A percentile compares a stretch with the other conserved stretches of the same genome.
These are phyloP conservation scores for Penicillium arizonense DNA, from an alignment of 495 filamentous ascomycete species.

Conservation along the genomic window DNA sequence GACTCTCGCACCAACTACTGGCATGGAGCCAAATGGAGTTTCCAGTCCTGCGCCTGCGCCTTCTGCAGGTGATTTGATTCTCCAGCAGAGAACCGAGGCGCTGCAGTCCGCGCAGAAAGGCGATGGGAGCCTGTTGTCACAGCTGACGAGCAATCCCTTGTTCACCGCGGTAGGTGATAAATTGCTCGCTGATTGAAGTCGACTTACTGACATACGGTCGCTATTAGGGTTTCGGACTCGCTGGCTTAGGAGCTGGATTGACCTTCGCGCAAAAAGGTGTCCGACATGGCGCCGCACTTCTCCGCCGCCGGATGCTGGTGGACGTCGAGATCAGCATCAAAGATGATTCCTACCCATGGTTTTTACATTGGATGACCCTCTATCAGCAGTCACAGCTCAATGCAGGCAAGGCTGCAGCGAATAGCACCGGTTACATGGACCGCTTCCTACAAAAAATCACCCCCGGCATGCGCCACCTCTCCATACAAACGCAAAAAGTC, in stretches of 20 bases:
- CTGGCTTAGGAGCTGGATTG: constrained; percentile 74
- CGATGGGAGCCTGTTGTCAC: constrained; percentile 47
- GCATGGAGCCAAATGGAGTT: constrained; percentile 43
- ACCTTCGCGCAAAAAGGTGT: constrained; percentile 72
- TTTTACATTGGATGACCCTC: constrained; percentile 88
- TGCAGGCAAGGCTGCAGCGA: constrained; percentile 34
- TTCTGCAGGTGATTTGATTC: constrained; percentile 37
- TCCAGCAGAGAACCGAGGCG: constrained; percentile 39
- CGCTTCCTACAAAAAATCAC: constrained; percentile 56
- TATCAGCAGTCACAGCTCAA: constrained; percentile 62
- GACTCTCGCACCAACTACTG: constrained; percentile 15
- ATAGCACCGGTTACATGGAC: constrained; percentile 46
- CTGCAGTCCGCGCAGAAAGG: constrained; percentile 27
- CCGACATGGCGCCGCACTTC: constrained; percentile 63
- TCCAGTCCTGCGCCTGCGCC: constrained; percentile 30
- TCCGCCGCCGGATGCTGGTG: constrained; percentile 85
- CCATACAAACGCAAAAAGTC: constrained; percentile 63
- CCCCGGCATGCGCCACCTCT: constrained; percentile 64
- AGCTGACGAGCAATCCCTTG: constrained; percentile 64
- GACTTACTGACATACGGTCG: not conserved
- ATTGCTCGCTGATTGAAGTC: not conserved
- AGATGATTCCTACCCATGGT: constrained; percentile 91
- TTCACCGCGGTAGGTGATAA: constrained; percentile 58
- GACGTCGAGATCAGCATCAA: constrained; percentile 92
- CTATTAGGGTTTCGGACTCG: constrained; percentile 74